Base-by-base conservation (phyloP, 2,329 filamentous ascomycete species). In the Talaromyces sp. region DNA sequence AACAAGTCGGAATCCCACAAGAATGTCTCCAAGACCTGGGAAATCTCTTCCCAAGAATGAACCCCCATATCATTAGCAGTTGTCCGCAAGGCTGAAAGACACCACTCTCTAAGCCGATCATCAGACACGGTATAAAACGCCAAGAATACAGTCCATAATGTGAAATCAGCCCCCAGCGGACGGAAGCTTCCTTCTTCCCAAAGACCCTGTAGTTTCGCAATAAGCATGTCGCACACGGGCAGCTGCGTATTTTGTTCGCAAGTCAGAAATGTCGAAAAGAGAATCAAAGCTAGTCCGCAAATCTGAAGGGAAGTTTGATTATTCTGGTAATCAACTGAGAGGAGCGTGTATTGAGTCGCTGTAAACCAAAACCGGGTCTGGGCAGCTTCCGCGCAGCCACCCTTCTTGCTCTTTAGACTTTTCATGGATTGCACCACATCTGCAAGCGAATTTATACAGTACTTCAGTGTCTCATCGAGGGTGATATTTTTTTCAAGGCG, bases 71-170 rank as follows among this genome's bases (percentile, higher is more conserved):
- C 14, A 10, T 23, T 50, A 9, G 52, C 16, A 14, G 53, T 56
- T 44, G 34, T 44, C 16, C 28, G 6, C 5, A 61, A 30, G 16
- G 3, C 27, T 33, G 28, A 44, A 36, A 57, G 40, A 54, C 50
- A 61, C 53, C 53, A 53, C n/a, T 44, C 23, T 54, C 34, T 57
- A 6, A 61, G 16, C 2, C 28, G 7, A 30, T 56, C 30, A 8
- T 33, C 31, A 52, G 28, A 27, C 9, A 51, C 23, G 18, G 52
- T 23, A 42, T 23, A 61, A 1, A 31, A 42, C 14, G 59, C 59
- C n/a, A 61, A 44, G 30, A 61, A 57, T 52, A 57, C 23, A 4
- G 44, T 33, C 59, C 59, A 61, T 27, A 61, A n/a, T 51, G 28
- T 34, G 33, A 61, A 61, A 12, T 61, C 28, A 12, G 23, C 36